Percentiles rank a stretch among this genome's conserved stretches.
Conservation (phyloP, 2,329 filamentous ascomycete species). For the Aspergillus amoenus region DNA sequence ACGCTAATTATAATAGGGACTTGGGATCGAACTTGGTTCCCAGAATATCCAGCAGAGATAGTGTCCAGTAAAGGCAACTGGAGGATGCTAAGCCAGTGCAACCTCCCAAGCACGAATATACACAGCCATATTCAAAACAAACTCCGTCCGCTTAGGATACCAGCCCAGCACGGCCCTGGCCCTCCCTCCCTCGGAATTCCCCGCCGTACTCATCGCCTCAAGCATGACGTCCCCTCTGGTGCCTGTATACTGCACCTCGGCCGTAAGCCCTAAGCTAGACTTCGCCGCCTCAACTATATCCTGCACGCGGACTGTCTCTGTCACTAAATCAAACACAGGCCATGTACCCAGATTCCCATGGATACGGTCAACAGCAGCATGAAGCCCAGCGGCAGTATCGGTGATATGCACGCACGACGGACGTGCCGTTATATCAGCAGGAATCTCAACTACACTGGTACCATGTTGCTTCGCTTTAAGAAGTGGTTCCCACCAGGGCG, state of each 20-base stretch:
- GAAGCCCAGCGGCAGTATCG: constrained; percentile 36
- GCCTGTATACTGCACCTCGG: not conserved
- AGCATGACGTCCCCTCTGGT: not conserved
- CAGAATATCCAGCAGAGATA: too few relatives aligned
- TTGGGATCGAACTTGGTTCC: too few relatives aligned
- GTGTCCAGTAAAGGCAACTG: too few relatives aligned
- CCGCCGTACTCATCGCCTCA: not conserved
- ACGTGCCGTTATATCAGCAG: not conserved
- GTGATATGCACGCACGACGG: constrained; percentile 26
- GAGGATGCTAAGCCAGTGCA: not conserved
- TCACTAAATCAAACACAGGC: constrained; percentile 40
- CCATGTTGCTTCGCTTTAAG: not conserved
- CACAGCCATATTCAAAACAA: constrained; percentile 20
- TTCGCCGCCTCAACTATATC: constrained; percentile 28
- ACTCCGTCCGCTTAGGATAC: constrained; percentile 30
- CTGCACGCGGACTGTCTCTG: constrained; percentile 20
- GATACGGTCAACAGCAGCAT: constrained; percentile 35
- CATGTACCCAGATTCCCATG: constrained; percentile 28
- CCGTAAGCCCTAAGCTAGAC: not conserved
- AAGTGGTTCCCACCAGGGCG: not conserved
- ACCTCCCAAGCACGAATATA: constrained; percentile 15
- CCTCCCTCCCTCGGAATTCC: not conserved
- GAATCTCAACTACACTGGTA: not conserved
- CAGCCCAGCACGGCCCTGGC: constrained; percentile 29
- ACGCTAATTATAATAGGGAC: too few relatives aligned